Conservation (phyloP, 306 rosid genomes). For the Fragaria iinumae region DNA sequence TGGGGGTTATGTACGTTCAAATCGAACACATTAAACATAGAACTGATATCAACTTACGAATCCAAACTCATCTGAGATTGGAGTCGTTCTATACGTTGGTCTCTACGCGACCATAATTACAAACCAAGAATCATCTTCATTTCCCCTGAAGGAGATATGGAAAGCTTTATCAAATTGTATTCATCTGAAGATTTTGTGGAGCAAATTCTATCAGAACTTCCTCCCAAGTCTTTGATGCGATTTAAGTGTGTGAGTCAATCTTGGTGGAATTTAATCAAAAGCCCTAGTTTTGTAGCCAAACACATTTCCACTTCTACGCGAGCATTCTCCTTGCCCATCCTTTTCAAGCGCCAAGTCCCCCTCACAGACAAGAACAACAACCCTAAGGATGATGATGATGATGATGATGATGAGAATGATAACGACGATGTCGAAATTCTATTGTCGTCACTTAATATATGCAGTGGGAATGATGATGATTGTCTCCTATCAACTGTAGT, state of each 20-base stretch:
- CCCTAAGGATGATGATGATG: neutral
- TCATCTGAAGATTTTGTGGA: neutral
- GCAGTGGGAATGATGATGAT: neutral
- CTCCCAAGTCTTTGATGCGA: neutral
- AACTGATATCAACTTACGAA: no score
- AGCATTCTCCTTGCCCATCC: neutral
- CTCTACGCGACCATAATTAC: no score
- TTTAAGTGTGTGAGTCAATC: neutral
- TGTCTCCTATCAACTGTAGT: neutral
- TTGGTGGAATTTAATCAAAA: neutral
- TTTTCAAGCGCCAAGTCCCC: neutral
- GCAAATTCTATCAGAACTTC: neutral
- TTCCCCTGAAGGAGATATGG: no score
- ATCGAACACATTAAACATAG: no score
- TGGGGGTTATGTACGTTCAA: no score
- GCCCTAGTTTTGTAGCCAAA: neutral
- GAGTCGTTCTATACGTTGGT: no score
- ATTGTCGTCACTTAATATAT: neutral
- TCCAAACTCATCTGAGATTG: no score
- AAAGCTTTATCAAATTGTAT: neutral
- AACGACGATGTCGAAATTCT: neutral
- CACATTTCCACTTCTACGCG: neutral
- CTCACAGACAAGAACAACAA: neutral
- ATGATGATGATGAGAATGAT: neutral
- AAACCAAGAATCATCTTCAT: no score